Base-by-base conservation (phyloP, 345 rosid genomes). In the Bruguiera gymnorhiza region DNA sequence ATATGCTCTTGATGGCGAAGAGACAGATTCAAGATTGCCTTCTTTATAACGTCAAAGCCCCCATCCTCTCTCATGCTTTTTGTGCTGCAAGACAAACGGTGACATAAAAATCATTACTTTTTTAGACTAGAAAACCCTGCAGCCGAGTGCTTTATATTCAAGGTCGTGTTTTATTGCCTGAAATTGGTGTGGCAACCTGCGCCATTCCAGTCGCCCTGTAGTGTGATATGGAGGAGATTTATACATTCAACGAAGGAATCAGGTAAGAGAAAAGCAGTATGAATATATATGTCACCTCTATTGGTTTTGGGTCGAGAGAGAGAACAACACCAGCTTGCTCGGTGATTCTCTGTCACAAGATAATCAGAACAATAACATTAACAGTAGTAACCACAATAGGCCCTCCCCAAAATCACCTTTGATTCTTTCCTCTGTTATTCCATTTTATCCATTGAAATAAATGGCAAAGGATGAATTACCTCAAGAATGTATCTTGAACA, bases 181-280 rank as follows among this genome's bases (percentile, higher is more conserved):
- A 77, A 95, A 60, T 92, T 95, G 76, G 97, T 91, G 82, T 94
- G 99, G 79, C 97, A 95, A 73, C 99, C 99, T 57, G 99, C 99
- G 74, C 99, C 99, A 30, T 95, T 95, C 99, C 97, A 91, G 73
- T 95, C 99, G 67, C 99, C 99, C 78, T 91, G 80, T 27, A 2
- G 50, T 48, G 50, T 68, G 46, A 66, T n/a, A 48, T 61, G 61
- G 67, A 66, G 31, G 48, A 70, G 32, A 66, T 52, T 39, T 27
- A 56, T 63, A 27, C 16, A 50, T 29, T 21, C 34, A 39, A 37
- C 23, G 5, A 20, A 10, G 54, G n/a, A 23, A 68, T 18, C 62
- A 32, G 62, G 50, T 8, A 23, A 5, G 6, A 56, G 31, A 56
- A 23, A 65, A 52, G 23, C 10, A 24, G 26, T 1, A 54, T 50